A percentile compares a stretch with the other conserved stretches of the same genome.
These are phyloP conservation scores for Fonsecaea erecta DNA, from an alignment of 2,329 filamentous ascomycete species.

Conservation along the genomic window DNA sequence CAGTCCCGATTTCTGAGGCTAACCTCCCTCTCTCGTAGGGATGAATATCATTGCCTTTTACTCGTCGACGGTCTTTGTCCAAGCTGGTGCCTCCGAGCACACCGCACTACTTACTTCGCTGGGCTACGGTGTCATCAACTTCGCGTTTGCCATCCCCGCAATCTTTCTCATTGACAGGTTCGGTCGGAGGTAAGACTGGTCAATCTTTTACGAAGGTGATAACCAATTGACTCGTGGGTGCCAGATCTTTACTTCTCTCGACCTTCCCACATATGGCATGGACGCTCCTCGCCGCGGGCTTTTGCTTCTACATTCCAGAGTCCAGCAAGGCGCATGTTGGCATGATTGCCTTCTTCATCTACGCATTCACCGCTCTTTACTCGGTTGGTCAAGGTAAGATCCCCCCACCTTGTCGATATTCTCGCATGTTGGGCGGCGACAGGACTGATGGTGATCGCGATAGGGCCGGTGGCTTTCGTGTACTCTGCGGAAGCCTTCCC, in stretches of 20 bases:
- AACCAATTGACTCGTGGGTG: background rate
- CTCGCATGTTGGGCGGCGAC: no score
- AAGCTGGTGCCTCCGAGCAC: constrained; percentile 61
- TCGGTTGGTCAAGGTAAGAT: background rate
- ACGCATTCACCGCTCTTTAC: constrained; percentile 51
- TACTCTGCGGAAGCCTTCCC: constrained; percentile 50
- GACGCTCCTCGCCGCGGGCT: constrained; percentile 57
- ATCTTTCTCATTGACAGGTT: constrained; percentile 66
- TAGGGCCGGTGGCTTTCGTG: constrained; percentile 42
- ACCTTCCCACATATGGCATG: constrained; percentile 68
- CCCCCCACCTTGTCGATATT: no score
- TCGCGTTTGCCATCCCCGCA: constrained; percentile 66
- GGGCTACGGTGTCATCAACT: constrained; percentile 68
- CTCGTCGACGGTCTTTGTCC: constrained; percentile 53
- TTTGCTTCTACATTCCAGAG: constrained; percentile 57
- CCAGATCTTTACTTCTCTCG: constrained; percentile 60
- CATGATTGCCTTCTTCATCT: constrained; percentile 49
- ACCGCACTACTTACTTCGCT: constrained; percentile 66
- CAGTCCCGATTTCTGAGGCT: background rate
- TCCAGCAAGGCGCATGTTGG: constrained; percentile 44
- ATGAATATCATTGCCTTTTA: constrained; percentile 53
- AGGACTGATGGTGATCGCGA: constrained; percentile 35
- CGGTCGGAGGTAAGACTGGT: constrained; percentile 54
- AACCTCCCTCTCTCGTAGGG: constrained; percentile 20
- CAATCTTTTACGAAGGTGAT: background rate